Evolutionary conservation across 805 yeast species (phyloP).

Genomic region (Henningerozyma blattae): DNA sequence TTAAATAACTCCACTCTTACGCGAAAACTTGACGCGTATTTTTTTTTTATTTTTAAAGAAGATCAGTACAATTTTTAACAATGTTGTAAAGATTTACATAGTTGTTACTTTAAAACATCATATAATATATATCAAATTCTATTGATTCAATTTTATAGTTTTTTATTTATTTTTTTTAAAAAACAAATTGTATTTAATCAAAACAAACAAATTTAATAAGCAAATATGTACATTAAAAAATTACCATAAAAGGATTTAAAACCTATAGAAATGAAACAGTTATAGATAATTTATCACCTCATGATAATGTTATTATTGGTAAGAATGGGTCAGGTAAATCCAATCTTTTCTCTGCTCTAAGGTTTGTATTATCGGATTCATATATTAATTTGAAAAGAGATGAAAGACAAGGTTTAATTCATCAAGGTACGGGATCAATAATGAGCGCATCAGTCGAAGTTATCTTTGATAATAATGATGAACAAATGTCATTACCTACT

Average conservation of each 20-base stretch:
- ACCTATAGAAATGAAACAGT: constrained; percentile 79
- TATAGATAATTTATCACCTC: constrained; percentile 66
- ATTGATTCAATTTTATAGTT: no score
- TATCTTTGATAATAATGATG: constrained; percentile 68
- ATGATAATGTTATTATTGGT: constrained; percentile 80
- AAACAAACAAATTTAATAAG: no score
- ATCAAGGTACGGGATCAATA: constrained; percentile 82
- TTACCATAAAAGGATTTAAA: constrained; percentile 82
- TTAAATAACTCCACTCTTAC: no score
- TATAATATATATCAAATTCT: no score
- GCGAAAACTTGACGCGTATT: no score
- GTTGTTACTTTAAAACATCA: no score
- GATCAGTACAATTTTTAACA: no score
- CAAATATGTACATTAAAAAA: constrained; percentile 30
- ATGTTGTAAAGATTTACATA: no score
- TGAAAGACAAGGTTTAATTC: constrained; percentile 76
- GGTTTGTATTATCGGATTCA: constrained; percentile 86
- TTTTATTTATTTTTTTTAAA: no score
- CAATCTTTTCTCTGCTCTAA: constrained; percentile 86
- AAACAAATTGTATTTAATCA: no score
- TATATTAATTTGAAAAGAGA: constrained; percentile 74
- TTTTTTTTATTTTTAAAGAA: no score
- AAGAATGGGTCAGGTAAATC: constrained; percentile 96
- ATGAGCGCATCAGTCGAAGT: constrained; percentile 91
- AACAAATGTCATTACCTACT: constrained; percentile 53